A percentile compares a stretch with the other conserved stretches of the same genome.
These are phyloP conservation scores for Beverwykella pulmonaria DNA, from an alignment of 495 filamentous ascomycete species.

Conservation along the genomic window DNA sequence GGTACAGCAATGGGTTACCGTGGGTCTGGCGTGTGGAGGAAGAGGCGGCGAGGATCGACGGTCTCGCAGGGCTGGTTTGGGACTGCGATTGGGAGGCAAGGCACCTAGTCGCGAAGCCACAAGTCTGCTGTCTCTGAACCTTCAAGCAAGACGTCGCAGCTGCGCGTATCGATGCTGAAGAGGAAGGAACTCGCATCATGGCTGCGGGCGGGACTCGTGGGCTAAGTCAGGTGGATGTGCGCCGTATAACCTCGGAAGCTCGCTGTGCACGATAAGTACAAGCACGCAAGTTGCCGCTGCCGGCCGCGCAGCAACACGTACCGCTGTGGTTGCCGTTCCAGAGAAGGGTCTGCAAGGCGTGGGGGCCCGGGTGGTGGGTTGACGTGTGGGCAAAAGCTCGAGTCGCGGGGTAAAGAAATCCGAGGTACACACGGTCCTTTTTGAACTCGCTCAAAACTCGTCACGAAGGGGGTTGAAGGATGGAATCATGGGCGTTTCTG, in stretches of 20 bases:
- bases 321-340: background rate
- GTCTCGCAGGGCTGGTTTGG: background rate
- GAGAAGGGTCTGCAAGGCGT: background rate
- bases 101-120: constrained; percentile 26
- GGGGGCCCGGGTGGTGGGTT: background rate
- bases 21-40: background rate
- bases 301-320: constrained; percentile 12
- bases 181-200: background rate
- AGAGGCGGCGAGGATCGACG: background rate
- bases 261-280: constrained; percentile 10
- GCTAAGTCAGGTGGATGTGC: background rate
- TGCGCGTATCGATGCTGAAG: constrained; percentile 3
- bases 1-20: constrained; percentile 4
- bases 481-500: background rate
- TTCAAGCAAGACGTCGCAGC: background rate
- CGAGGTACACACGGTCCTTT: constrained; percentile 18
- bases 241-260: constrained; percentile 28
- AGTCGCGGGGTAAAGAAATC: constrained; percentile 33
- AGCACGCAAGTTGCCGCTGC: background rate
- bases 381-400: background rate
- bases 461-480: no score
- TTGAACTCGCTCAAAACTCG: no score
- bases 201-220: background rate
- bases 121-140: constrained; percentile 6
- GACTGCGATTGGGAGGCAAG: constrained; percentile 3